Percentiles rank a stretch among this genome's conserved stretches.
These are phyloP conservation scores for Picea sitchensis DNA, from an alignment of 75 land plant species.

Conservation along the genomic window DNA sequence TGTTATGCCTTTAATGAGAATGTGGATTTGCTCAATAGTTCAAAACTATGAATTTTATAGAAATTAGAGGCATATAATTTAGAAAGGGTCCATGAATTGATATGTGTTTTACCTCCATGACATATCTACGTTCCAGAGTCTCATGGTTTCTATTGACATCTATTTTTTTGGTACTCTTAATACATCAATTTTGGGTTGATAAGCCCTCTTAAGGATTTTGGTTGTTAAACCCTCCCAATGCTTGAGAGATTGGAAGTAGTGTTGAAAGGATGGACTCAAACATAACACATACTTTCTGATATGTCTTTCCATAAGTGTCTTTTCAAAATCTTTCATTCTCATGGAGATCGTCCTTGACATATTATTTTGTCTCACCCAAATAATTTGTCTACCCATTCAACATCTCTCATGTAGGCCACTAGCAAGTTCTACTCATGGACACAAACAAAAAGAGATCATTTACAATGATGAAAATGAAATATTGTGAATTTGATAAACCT, in stretches of 20 bases:
- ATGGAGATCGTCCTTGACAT: constrained; percentile 35
- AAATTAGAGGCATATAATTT: no score
- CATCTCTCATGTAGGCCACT: constrained; percentile 52
- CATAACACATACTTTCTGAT: constrained; percentile 72
- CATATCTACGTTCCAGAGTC: constrained; percentile 52
- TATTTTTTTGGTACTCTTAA: constrained; percentile 29
- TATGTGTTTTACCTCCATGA: constrained; percentile 53
- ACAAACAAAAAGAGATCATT: no score
- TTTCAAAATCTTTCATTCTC: constrained; percentile 69
- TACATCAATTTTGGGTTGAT: constrained; percentile 21
- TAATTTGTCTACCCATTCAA: constrained; percentile 32
- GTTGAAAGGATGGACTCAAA: constrained; percentile 7
- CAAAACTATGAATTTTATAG: background rate
- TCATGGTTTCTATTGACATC: constrained; percentile 56
- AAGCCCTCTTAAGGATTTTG: no score
- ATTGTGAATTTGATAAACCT: no score
- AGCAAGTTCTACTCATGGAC: constrained; percentile 51
- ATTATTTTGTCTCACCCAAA: constrained; percentile 33
- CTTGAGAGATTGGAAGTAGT: constrained; percentile 1
- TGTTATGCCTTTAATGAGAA: constrained; percentile 33
- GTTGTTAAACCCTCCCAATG: constrained; percentile 5
- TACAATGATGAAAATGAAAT: no score
- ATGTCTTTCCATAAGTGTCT: constrained; percentile 62
- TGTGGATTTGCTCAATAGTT: constrained; percentile 40
- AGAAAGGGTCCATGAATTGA: background rate